Evolutionary conservation across 208 protist genomes (phyloP).

Genomic region (Naegleria lovaniensis): DNA sequence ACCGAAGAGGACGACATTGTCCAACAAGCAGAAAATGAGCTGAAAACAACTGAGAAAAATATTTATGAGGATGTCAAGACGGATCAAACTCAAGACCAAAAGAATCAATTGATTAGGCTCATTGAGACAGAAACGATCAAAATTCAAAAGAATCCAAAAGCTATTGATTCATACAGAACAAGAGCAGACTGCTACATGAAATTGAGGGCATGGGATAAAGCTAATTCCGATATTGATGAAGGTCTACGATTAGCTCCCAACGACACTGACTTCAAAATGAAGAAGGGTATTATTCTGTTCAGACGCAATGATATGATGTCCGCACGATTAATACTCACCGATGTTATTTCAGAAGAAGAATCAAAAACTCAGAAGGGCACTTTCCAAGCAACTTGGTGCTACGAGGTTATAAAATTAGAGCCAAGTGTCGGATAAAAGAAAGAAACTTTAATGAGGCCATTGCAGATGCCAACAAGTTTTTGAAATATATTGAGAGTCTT

Average conservation of each 20-base stretch:
- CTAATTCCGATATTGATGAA: background rate
- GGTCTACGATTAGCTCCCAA: background rate
- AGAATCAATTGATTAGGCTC: background rate
- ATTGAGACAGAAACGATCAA: background rate
- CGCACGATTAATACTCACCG: background rate
- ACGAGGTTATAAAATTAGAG: background rate
- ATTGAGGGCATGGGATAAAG: background rate
- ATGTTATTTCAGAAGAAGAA: background rate
- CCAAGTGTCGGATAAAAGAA: background rate
- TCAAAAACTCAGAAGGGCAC: background rate
- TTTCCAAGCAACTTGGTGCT: background rate
- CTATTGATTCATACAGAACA: background rate
- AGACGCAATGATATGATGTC: background rate
- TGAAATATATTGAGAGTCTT: background rate
- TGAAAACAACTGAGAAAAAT: background rate
- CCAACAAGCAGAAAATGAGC: background rate
- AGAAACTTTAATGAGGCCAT: constrained; percentile 5
- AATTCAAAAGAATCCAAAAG: background rate
- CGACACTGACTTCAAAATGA: background rate
- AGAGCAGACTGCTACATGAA: background rate
- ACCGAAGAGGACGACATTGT: background rate
- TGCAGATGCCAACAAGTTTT: background rate
- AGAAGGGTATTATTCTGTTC: background rate
- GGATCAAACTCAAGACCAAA: background rate
- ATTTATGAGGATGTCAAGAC: background rate